Base-by-base conservation (phyloP, 148 eudicot species). In the Diospyros kaki region DNA sequence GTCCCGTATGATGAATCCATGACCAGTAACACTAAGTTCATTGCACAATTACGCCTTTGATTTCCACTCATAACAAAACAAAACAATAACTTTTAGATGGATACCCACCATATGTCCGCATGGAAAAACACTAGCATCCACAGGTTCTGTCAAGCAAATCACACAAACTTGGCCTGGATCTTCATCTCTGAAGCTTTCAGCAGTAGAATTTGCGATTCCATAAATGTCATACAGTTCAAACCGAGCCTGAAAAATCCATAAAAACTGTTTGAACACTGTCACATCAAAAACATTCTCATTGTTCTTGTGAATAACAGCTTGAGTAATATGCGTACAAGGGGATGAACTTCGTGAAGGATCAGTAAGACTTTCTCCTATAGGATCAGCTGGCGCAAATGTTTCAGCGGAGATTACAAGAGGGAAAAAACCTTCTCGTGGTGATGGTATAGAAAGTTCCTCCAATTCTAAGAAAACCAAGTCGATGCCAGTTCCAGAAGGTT, bases 31-130 rank as follows among this genome's bases (percentile, higher is more conserved):
- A 54, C 18, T 9, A 55, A 2, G 15, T 6, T 39, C 44, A 38
- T 44, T 38, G 72, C 44, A 52, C 10, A 12, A 4, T 43, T 68
- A 9, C 15, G 12, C 11, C 72, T 68, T n/a, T 51, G 42, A 28
- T n/a, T 13, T 6, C 39, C 38, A n/a, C n/a, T n/a, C n/a, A n/a
- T n/a, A n/a, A n/a, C n/a, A n/a, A n/a, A n/a, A n/a, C 3, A 17
- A 59, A 45, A n/a, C n/a, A n/a, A n/a, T n/a, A n/a, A 56, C 38
- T 52, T 7, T 40, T 39, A 38, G 56, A 59, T 66, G n/a, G 66
- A 72, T 8, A 66, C 93, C 87, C 80, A 92, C 97, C 95, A 92
- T 83, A 85, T 90, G 97, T 64, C 97, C 82, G 83, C 97, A 92
- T 18, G 97, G 97, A 59, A 92, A 80, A 44, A 89, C 87, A 43